phyloP scores from a whole-genome alignment of 441 rosid species.

The Erysimum pusillum region DNA sequence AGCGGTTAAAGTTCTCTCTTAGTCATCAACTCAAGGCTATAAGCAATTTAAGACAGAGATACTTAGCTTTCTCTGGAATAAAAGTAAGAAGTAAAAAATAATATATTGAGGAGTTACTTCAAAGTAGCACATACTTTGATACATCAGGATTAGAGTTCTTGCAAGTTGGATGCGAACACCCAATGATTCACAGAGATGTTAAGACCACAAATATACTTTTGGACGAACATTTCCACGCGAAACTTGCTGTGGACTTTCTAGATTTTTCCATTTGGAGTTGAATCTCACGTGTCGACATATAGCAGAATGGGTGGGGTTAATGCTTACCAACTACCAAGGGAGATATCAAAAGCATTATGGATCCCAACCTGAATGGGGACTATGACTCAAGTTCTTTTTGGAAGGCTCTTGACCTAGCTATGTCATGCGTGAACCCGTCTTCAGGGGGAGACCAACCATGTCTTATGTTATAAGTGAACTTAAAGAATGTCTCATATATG shows the following conservation, averaged over 20 bases:
- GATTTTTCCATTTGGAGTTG: conserved; percentile 37
- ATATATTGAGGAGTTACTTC: no score
- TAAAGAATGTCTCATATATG: conserved; percentile 10
- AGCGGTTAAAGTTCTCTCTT: conserved; percentile 14
- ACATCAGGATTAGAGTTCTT: conserved; percentile 49
- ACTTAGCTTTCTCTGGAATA: not conserved
- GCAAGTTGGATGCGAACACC: conserved; percentile 48
- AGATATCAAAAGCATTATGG: conserved; percentile 17
- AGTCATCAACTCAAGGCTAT: not conserved
- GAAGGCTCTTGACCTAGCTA: conserved; percentile 31
- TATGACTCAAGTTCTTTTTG: conserved; percentile 12
- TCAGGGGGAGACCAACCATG: conserved; percentile 15
- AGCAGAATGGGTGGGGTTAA: conserved; percentile 4
- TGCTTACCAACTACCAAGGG: not conserved
- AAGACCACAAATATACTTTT: conserved; percentile 51
- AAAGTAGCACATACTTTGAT: no score
- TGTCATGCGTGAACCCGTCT: conserved; percentile 11
- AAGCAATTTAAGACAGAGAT: conserved; percentile 22
- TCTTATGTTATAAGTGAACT: not conserved
- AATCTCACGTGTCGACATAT: conserved; percentile 37
- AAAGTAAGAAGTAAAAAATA: no score
- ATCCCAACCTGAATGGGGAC: not conserved
- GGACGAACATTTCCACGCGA: conserved; percentile 39
- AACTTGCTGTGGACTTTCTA: conserved; percentile 52
- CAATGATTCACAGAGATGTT: conserved; percentile 51